Base-by-base conservation (phyloP, 352 stramenopile species). In the Pythium phragmitis region DNA sequence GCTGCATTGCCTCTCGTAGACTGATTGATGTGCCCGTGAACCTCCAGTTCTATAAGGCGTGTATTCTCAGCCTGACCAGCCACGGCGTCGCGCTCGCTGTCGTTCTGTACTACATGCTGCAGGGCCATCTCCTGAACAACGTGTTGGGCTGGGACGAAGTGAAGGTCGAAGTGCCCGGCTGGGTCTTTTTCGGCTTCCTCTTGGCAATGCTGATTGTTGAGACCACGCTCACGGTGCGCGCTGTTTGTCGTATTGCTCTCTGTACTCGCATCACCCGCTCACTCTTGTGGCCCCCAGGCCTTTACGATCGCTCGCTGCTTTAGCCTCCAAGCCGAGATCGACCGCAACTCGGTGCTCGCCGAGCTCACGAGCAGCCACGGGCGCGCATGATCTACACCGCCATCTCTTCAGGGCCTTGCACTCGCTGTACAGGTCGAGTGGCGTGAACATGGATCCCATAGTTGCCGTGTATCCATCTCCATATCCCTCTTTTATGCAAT, bases 311-410 rank as follows among this genome's bases (percentile, higher is more conserved):
- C 80, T 68, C 70, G 77, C 30, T 73, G 67, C 42, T 65, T 79
- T 63, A 83, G 80, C 28, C 67, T 92, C n/a, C 80, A 79, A 59
- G 75, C 79, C n/a, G 82, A 92, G 72, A 75, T 92, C 57, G 65
- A 72, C n/a, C 79, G 82, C 34, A 89, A 92, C 67, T 81, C 83
- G 16, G 85, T 87, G 55, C 84, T 87, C 61, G 42, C 75, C 17
- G 65, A 72, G 14, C 63, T 69, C 60, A 70, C 63, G 33, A 75
- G 77, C 50, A 74, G 75, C 46, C 68, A 77, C 30, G 52, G 50
- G 5, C 69, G 67, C 19, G 68, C 63, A 4, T 85, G 53, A 63
- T 50, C 33, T 26, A 2, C 7, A 6, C 49, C 23, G 14, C n/a
- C 13, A 42, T 53, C 57, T 58, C 11, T 46, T 7, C n/a, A 43